phyloP scores from a whole-genome alignment of 2,329 filamentous ascomycete genomes.

The Ceratocystis colombiana region DNA sequence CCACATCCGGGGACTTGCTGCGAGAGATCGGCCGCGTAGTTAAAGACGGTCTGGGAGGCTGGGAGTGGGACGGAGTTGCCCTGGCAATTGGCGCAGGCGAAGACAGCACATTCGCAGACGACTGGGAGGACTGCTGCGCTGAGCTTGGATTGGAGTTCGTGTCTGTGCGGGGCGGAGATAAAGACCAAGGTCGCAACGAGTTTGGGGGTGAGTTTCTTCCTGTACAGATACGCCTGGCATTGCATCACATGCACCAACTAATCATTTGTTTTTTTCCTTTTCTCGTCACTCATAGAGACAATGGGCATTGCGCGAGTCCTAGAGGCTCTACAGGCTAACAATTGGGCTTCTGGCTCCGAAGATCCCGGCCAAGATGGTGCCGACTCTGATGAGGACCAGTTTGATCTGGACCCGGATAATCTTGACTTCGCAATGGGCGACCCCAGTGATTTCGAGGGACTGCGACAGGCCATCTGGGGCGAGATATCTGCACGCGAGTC shows the following conservation, averaged over 20 bases:
- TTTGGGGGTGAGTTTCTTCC: slow-evolving; percentile 44
- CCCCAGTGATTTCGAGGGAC: slow-evolving; percentile 42
- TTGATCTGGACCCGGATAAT: slow-evolving; percentile 38
- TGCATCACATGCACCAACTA: neutral
- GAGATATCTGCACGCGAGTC: slow-evolving; percentile 31
- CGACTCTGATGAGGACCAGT: slow-evolving; percentile 31
- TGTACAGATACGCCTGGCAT: neutral
- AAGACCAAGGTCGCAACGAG: slow-evolving; percentile 41
- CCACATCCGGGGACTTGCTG: slow-evolving; percentile 36
- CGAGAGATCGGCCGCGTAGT: slow-evolving; percentile 46
- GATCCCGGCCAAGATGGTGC: slow-evolving; percentile 27
- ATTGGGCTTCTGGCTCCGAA: slow-evolving; percentile 42
- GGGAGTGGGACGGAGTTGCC: slow-evolving; percentile 54
- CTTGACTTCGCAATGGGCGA: slow-evolving; percentile 43
- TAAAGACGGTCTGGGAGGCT: slow-evolving; percentile 48
- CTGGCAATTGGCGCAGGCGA: slow-evolving; percentile 49
- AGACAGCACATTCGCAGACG: slow-evolving; percentile 38
- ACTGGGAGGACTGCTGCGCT: slow-evolving; percentile 52
- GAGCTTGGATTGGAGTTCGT: slow-evolving; percentile 54
- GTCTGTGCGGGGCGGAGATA: slow-evolving; percentile 38
- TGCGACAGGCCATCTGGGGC: slow-evolving; percentile 45
- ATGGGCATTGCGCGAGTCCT: slow-evolving; percentile 48
- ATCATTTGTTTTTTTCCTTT: neutral
- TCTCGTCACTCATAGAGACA: slow-evolving; percentile 39
- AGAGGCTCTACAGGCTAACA: slow-evolving; percentile 56